Conservation (phyloP, 331 rosid genomes). For the Quercus phellos region DNA sequence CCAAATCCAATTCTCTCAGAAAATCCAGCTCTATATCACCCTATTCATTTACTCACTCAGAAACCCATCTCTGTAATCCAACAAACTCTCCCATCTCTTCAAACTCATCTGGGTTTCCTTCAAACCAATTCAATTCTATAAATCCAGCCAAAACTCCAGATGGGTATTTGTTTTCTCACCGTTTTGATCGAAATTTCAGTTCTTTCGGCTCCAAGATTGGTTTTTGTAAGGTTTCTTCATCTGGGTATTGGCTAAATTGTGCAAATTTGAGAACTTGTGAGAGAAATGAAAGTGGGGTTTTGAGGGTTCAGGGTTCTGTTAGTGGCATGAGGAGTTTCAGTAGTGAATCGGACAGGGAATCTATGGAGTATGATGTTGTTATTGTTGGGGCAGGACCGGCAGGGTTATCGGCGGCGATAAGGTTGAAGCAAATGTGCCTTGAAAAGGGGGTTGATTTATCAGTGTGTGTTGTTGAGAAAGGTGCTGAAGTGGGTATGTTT, state of each 20-base stretch:
- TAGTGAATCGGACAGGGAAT: constrained; percentile 50
- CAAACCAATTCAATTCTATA: background rate
- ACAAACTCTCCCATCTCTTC: background rate
- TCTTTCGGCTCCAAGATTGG: constrained; percentile 3
- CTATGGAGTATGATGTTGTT: constrained; percentile 82
- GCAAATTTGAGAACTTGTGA: background rate
- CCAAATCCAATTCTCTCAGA: constrained; percentile 25
- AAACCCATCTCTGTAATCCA: constrained; percentile 3
- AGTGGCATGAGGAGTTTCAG: constrained; percentile 36
- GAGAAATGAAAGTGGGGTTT: constrained; percentile 3
- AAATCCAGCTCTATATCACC: background rate
- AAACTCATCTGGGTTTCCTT: background rate
- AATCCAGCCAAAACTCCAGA: background rate
- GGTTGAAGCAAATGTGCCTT: constrained; percentile 69
- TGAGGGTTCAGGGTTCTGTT: constrained; percentile 21
- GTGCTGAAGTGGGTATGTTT: constrained; percentile 77
- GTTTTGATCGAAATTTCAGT: constrained; percentile 7
- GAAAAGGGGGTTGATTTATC: constrained; percentile 58
- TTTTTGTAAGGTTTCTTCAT: constrained; percentile 3
- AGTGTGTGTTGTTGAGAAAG: constrained; percentile 91
- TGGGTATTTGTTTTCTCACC: background rate
- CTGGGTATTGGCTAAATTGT: constrained; percentile 11
- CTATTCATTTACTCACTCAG: constrained; percentile 7
- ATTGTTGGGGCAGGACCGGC: constrained; percentile 96
- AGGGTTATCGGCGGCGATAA: constrained; percentile 86